Base-by-base conservation (phyloP, 495 filamentous ascomycete genomes). In the Penicillium riverlandense region DNA sequence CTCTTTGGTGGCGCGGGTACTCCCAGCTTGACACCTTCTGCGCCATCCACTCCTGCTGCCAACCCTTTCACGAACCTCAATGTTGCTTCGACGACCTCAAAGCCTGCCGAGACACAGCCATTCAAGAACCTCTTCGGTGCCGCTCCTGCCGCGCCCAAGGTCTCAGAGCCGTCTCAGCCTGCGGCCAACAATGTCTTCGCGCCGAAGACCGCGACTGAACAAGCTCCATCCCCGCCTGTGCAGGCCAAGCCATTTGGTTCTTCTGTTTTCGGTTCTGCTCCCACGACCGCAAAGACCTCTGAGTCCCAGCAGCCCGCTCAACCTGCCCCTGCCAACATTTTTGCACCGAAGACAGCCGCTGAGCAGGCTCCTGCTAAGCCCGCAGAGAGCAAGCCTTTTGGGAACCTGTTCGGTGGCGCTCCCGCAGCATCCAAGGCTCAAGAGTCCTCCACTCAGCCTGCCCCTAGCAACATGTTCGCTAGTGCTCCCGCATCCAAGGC, bases 61-160 rank as follows among this genome's bases (percentile, higher is more conserved):
- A 64, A 58, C 37, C 53, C 55, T 7, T 62, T 62, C 16, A 40
- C 41, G 32, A 40, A 40, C 34, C n/a, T 49, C 11, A 49, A 32
- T 14, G 12, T 32, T 7, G 10, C 50, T 27, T 39, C 46, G 22
- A 34, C 39, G 32, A 32, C 31, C 14, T 0, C 40, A 7, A 43
- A 43, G 31, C 31, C 40, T 29, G 29, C 31, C 12, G 22, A 22
- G 22, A 38, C 22, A 6, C 22, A 3, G 22, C 22, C 22, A 22
- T 5, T 6, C 22, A 22, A 22, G 22, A 22, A 22, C 22, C 22
- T 22, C 22, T 54, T 51, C 29, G 48, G 48, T 13, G 29, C 40
- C 13, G 4, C 46, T 1, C 12, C 44, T n/a, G 40, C 43, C 8
- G 29, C 44, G 7, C 31, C 50, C 0, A 31, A 39, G 29, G 43